Conservation (phyloP, 306 rosid genomes). For the Malus sieversii region DNA sequence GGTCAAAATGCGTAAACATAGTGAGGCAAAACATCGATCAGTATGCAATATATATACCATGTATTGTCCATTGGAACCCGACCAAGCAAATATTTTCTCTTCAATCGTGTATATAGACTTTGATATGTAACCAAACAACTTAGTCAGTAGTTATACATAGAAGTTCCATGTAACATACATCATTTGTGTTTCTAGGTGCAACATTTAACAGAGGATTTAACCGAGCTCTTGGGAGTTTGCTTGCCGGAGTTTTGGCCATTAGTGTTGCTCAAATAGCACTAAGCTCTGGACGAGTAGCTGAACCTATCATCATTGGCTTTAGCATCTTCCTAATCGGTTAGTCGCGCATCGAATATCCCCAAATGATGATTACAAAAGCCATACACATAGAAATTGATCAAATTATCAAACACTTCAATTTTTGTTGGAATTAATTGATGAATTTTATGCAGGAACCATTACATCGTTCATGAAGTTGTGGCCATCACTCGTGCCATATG, state of each 20-base stretch:
- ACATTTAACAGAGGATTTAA: constrained; percentile 68
- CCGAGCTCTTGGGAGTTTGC: constrained; percentile 61
- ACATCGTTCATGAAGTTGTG: constrained; percentile 59
- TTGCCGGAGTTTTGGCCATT: constrained; percentile 60
- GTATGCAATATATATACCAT: not conserved
- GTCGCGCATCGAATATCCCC: not conserved
- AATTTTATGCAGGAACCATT: constrained; percentile 30
- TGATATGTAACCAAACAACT: not conserved
- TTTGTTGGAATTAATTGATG: not conserved
- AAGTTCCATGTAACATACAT: not conserved
- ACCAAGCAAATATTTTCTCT: not conserved
- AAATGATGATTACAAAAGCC: not conserved
- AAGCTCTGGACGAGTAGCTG: constrained; percentile 32
- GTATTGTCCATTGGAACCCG: not conserved
- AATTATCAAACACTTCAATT: not conserved
- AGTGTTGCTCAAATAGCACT: constrained; percentile 46
- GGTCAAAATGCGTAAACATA: no score
- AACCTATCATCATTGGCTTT: constrained; percentile 53
- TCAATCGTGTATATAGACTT: not conserved
- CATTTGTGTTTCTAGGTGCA: constrained; percentile 36
- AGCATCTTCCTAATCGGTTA: constrained; percentile 61
- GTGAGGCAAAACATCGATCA: no score
- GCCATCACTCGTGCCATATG: constrained; percentile 54
- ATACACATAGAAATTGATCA: not conserved
- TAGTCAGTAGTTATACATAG: not conserved